Conservation (phyloP, 352 stramenopile species). For the Peronospora tabacina region DNA sequence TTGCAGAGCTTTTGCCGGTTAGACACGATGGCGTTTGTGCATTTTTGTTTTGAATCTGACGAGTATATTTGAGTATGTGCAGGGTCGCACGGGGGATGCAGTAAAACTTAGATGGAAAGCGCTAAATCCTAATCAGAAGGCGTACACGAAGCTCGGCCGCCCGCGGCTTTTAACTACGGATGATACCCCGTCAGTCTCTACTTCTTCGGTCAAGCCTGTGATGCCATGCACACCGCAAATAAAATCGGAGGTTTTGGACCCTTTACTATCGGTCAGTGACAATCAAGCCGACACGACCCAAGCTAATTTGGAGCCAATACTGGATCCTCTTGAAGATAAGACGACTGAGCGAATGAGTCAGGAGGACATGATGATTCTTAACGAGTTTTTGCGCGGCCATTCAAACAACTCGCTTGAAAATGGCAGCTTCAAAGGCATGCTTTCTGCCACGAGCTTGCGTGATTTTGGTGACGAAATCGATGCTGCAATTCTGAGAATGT, state of each 20-base stretch:
- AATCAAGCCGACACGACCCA: conserved; percentile 10
- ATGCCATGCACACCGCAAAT: conserved; percentile 10
- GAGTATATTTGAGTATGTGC: background rate
- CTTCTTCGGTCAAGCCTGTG: conserved; percentile 22
- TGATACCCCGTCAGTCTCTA: conserved; percentile 29
- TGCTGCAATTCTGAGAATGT: conserved; percentile 29
- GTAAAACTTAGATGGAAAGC: conserved; percentile 80
- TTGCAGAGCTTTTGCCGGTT: conserved; percentile 71
- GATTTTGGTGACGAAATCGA: conserved; percentile 30
- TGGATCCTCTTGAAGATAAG: conserved; percentile 33
- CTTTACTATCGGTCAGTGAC: conserved; percentile 2
- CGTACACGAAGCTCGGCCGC: conserved; percentile 64
- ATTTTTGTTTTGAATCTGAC: background rate
- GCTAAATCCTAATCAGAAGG: conserved; percentile 73
- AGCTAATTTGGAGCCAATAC: conserved; percentile 38
- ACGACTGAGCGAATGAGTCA: conserved; percentile 45
- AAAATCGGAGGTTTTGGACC: background rate
- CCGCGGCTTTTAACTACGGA: conserved; percentile 51
- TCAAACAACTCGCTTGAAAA: conserved; percentile 39
- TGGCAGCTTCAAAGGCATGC: conserved; percentile 31
- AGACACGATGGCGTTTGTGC: background rate
- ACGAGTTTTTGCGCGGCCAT: conserved; percentile 46
- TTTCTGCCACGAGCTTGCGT: conserved; percentile 31
- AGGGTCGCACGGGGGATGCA: conserved; percentile 72
- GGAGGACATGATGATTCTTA: conserved; percentile 56